phyloP scores from a whole-genome alignment of 2,329 filamentous ascomycete genomes.

The Fusarium buharicum region DNA sequence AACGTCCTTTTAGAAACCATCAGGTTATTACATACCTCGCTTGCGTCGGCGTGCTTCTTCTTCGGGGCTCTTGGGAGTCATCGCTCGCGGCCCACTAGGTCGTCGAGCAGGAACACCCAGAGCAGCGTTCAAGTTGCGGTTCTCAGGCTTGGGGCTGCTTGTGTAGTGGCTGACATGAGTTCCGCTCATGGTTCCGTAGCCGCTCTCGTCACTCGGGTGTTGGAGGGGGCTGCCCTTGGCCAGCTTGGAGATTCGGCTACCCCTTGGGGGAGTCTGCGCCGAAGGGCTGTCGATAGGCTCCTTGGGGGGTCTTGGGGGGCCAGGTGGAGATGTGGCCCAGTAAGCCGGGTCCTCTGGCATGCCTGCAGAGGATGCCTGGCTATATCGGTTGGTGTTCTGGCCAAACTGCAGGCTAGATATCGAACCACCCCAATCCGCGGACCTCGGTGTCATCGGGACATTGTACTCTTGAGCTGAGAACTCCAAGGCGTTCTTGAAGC shows the following conservation, averaged over 20 bases:
- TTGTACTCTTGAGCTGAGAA: slow-evolving; percentile 76
- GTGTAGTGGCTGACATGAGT: slow-evolving; percentile 63
- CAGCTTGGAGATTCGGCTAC: slow-evolving; percentile 61
- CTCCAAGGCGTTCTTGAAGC: slow-evolving; percentile 79
- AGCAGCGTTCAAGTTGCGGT: slow-evolving; percentile 66
- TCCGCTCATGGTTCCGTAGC: slow-evolving; percentile 61
- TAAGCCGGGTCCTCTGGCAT: slow-evolving; percentile 54
- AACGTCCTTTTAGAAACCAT: background rate
- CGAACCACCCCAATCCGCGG: slow-evolving; percentile 71
- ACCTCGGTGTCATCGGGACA: slow-evolving; percentile 67
- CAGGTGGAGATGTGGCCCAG: slow-evolving; percentile 57
- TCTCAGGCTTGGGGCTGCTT: slow-evolving; percentile 66
- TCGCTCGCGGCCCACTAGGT: slow-evolving; percentile 68
- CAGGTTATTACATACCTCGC: slow-evolving; percentile 59
- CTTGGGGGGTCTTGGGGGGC: slow-evolving; percentile 70
- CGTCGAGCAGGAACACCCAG: slow-evolving; percentile 63
- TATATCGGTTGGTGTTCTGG: slow-evolving; percentile 60
- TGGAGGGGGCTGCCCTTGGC: slow-evolving; percentile 66
- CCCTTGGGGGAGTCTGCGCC: slow-evolving; percentile 58
- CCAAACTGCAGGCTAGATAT: slow-evolving; percentile 67
- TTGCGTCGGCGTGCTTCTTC: slow-evolving; percentile 63
- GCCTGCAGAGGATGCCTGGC: slow-evolving; percentile 54
- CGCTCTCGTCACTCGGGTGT: slow-evolving; percentile 66
- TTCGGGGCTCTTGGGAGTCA: slow-evolving; percentile 66
- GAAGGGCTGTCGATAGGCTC: slow-evolving; percentile 64